These are phyloP conservation scores for Starmerella powellii DNA, from an alignment of 805 yeast genomes.

Conservation along the genomic window DNA sequence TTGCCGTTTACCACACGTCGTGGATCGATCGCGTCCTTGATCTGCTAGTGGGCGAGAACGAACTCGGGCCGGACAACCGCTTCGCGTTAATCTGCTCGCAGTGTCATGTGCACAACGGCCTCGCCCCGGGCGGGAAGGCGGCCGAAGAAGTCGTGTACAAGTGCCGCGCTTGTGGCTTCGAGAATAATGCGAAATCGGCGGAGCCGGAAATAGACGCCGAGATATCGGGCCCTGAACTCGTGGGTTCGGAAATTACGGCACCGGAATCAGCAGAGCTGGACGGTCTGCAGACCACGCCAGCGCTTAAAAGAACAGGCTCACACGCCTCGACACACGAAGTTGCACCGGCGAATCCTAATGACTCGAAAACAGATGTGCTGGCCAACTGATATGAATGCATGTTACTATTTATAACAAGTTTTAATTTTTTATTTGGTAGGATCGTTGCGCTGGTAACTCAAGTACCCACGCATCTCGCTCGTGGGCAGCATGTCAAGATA, in stretches of 20 bases:
- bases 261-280: no score
- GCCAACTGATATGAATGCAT: background rate
- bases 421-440: conserved; percentile 45
- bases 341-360: no score
- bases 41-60: conserved; percentile 49
- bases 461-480: conserved; percentile 56
- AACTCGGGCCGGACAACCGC: conserved; percentile 44
- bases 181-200: conserved; percentile 19
- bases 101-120: conserved; percentile 66
- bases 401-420: background rate
- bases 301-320: no score
- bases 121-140: conserved; percentile 57
- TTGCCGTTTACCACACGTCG: conserved; percentile 11
- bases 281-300: no score
- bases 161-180: conserved; percentile 53
- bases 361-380: no score
- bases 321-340: no score
- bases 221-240: no score
- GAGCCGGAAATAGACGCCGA: background rate
- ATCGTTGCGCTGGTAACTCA: conserved; percentile 83
- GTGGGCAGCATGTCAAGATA: conserved; percentile 66
- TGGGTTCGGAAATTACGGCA: no score
- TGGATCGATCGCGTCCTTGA: conserved; percentile 37
- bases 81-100: conserved; percentile 59
- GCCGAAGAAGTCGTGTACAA: conserved; percentile 42